Percentiles rank a stretch among this genome's conserved stretches.
Conservation (phyloP, 2,329 filamentous ascomycete species). For the Ascochyta viciae-villosae region DNA sequence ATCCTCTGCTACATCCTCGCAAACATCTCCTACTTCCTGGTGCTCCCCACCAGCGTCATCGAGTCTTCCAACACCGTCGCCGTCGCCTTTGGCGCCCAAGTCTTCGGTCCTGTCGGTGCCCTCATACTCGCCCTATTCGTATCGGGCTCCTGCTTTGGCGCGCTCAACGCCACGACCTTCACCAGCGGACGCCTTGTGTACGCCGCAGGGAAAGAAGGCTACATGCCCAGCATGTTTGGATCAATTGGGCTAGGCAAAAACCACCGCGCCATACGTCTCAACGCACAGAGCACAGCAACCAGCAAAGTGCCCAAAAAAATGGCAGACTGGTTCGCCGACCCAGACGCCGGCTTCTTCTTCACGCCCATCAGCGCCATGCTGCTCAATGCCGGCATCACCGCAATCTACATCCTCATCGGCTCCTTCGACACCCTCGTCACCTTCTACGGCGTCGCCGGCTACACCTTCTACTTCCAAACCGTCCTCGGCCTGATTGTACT, state of each 20-base stretch:
- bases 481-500: conserved; percentile 93
- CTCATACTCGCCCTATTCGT: conserved; percentile 88
- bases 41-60: conserved; percentile 80
- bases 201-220: conserved; percentile 92
- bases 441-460: conserved; percentile 96
- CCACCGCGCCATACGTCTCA: conserved; percentile 46
- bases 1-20: conserved; percentile 90
- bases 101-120: conserved; percentile 84
- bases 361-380: conserved; percentile 93
- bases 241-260: conserved; percentile 72
- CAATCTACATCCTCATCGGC: conserved; percentile 81
- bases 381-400: conserved; percentile 78
- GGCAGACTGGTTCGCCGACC: conserved; percentile 52
- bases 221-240: conserved; percentile 83
- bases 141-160: conserved; percentile 89
- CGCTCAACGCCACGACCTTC: conserved; percentile 92
- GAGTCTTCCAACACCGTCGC: conserved; percentile 94
- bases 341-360: conserved; percentile 84
- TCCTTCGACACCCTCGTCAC: conserved; percentile 92
- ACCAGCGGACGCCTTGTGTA: conserved; percentile 92
- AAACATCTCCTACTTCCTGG: conserved; percentile 93
- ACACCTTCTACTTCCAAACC: conserved; percentile 96
- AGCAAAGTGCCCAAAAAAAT: conserved; percentile 32
- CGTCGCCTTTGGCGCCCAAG: conserved; percentile 87
- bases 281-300: conserved; percentile 28